phyloP scores from a whole-genome alignment of 306 rosid species.

The Gleditsia sinensis region DNA sequence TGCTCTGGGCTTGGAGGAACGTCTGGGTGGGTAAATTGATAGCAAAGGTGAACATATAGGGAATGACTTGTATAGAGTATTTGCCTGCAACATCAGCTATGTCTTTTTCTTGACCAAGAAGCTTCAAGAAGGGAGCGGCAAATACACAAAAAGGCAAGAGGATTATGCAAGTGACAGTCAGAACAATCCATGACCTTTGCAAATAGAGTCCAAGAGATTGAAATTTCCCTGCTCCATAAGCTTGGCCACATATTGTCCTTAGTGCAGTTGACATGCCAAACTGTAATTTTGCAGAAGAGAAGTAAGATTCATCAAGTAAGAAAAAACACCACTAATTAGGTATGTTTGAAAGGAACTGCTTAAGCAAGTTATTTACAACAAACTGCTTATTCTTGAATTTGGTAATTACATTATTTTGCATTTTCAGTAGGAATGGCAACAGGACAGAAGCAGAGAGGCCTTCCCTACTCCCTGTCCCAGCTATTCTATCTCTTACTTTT shows the following conservation, averaged over 20 bases:
- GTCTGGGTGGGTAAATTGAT: constrained; percentile 51
- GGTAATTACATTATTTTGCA: too few species aligned
- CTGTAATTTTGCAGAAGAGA: constrained; percentile 31
- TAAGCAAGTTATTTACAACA: neutral
- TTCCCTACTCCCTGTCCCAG: too few species aligned
- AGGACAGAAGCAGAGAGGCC: too few species aligned
- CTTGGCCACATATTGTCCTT: constrained; percentile 81
- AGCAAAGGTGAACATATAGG: constrained; percentile 63
- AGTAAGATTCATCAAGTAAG: constrained; percentile 8
- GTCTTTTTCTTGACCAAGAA: constrained; percentile 65
- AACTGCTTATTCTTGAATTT: too few species aligned
- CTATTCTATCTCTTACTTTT: too few species aligned
- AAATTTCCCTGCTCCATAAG: constrained; percentile 73
- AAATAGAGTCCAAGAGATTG: constrained; percentile 61
- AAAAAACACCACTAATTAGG: neutral
- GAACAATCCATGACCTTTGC: constrained; percentile 73
- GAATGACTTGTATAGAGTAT: constrained; percentile 52
- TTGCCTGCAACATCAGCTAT: constrained; percentile 64
- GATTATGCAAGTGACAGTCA: constrained; percentile 39
- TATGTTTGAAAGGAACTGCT: too few species aligned
- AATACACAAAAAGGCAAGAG: constrained; percentile 57
- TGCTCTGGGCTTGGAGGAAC: constrained; percentile 77
- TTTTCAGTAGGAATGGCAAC: too few species aligned
- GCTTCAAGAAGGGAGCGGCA: constrained; percentile 59
- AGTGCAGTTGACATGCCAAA: constrained; percentile 74